Evolutionary conservation across 495 filamentous ascomycete genomes (phyloP).

Genomic region (Podospora appendiculata): DNA sequence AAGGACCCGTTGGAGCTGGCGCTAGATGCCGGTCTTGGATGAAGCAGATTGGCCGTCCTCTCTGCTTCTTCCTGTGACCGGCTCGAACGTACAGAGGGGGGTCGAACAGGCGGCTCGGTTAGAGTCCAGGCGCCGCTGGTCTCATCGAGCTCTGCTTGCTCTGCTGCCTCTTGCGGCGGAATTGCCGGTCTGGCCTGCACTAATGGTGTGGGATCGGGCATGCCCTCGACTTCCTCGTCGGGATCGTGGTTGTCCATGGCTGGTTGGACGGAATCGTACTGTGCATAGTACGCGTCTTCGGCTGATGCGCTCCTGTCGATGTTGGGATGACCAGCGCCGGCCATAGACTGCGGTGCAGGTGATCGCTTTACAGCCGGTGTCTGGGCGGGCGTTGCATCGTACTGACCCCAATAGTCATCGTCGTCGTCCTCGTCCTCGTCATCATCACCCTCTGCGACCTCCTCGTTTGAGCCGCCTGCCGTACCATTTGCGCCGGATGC

Average conservation of each 20-base stretch:
- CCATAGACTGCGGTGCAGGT: constrained; percentile 40
- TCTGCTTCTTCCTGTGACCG: constrained; percentile 20
- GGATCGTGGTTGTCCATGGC: constrained; percentile 87
- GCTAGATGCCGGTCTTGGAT: constrained; percentile 45
- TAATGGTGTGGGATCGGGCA: constrained; percentile 26
- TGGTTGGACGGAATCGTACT: constrained; percentile 81
- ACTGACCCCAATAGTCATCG: constrained; percentile 90
- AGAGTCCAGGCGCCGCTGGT: constrained; percentile 28
- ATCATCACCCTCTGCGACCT: constrained; percentile 11
- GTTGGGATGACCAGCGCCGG: not conserved
- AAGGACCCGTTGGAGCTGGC: constrained; percentile 47
- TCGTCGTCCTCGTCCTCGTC: constrained; percentile 65
- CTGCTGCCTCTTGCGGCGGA: constrained; percentile 5
- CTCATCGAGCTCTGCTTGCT: constrained; percentile 14
- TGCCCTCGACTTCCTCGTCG: constrained; percentile 44
- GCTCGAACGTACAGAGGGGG: constrained; percentile 24
- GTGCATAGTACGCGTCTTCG: constrained; percentile 77
- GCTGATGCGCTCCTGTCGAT: constrained; percentile 29
- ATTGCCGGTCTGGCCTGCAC: constrained; percentile 19
- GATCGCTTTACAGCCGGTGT: constrained; percentile 64
- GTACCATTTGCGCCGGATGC: not conserved
- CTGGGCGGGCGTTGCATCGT: constrained; percentile 74
- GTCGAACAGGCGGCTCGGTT: constrained; percentile 26
- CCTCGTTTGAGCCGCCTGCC: constrained; percentile 8
- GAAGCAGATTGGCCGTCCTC: constrained; percentile 18